phyloP scores from a whole-genome alignment of 2,329 filamentous ascomycete genomes.

The Arthrobotrys conoides region DNA sequence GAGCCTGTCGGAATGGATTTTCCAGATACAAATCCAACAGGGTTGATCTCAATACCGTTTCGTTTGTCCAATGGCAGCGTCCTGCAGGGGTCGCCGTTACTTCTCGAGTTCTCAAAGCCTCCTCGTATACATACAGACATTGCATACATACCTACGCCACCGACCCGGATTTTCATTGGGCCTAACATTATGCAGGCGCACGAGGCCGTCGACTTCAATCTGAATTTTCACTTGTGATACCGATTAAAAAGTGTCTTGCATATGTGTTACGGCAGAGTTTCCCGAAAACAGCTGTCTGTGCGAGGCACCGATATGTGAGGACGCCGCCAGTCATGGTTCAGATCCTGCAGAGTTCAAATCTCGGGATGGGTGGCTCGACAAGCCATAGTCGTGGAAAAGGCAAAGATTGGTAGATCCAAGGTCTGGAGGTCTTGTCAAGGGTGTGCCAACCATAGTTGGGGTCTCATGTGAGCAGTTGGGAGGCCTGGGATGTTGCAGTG shows the following conservation, averaged over 20 bases:
- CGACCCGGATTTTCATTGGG: not conserved
- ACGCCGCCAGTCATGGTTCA: slow-evolving; percentile 6
- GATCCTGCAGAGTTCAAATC: slow-evolving; percentile 19
- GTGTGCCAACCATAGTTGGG: slow-evolving; percentile 24
- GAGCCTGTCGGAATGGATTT: slow-evolving; percentile 12
- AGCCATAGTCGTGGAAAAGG: slow-evolving; percentile 39
- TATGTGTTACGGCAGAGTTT: slow-evolving; percentile 15
- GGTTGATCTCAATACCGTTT: slow-evolving; percentile 44
- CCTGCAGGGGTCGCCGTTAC: slow-evolving; percentile 18
- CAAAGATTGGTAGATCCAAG: slow-evolving; percentile 44
- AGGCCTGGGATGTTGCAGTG: slow-evolving; percentile 20
- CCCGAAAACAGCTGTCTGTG: slow-evolving; percentile 12
- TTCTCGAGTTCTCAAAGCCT: slow-evolving; percentile 2
- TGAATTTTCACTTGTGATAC: slow-evolving; percentile 34
- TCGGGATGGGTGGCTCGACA: slow-evolving; percentile 19
- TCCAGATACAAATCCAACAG: slow-evolving; percentile 3
- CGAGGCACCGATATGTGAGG: not conserved
- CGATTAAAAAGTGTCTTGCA: slow-evolving; percentile 32
- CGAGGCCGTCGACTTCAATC: not conserved
- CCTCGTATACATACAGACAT: slow-evolving; percentile 3
- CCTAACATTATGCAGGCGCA: not conserved
- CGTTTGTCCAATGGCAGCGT: slow-evolving; percentile 43
- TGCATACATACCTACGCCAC: not conserved
- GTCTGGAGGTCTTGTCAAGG: slow-evolving; percentile 26
- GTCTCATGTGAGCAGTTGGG: slow-evolving; percentile 42